Evolutionary conservation across 768 basidiomycete species (phyloP), one percentile per base, ranked within the genome.

Genomic region (Tulasnella sp.): DNA sequence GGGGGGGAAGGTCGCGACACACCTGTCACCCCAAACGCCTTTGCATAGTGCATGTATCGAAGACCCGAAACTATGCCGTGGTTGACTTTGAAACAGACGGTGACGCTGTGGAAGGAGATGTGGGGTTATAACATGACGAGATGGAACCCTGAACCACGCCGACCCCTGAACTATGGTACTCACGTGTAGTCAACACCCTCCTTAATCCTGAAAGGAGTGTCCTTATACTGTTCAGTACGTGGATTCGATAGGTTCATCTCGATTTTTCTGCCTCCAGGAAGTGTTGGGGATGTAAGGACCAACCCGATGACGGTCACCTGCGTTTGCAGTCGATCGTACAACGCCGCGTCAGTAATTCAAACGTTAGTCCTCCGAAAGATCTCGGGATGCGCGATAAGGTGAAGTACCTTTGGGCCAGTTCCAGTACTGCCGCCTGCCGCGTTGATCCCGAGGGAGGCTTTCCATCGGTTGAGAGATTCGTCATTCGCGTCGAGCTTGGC

Each of bases 401-500:
- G 58, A 75, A 84, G 58, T 80, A 93, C 95, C 90, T 94, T 94
- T 75, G 93, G 93, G 19, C 90, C 90, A 82, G 80, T 85, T 19
- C 87, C 84, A 79, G 87, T 83, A 27, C 84, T 86, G 19, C 74
- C 39, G 5, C 84, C 38, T 27, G 84, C 87, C 39, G 89, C 88
- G 8, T 79, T 84, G 80, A 98, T 91, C 76, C 97, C 97, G 38
- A 99, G 89, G 76, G 92, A 95, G 52, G 94, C 95, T 85, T 99
- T 99, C 97, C 97, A 99, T 81, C 95, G 92, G 42, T 93, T 92
- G 83, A 99, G 89, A 85, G 94, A 95, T 86, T 98, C 97, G 84
- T 98, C 97, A 81, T 93, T 88, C 40, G 93, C 92, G 86, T 98
- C 97, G 68, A 97, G 90, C 52, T 91, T 86, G 36, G 94, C 93